Base-by-base conservation (phyloP, 345 rosid genomes). In the Euphorbia pulcherrima region DNA sequence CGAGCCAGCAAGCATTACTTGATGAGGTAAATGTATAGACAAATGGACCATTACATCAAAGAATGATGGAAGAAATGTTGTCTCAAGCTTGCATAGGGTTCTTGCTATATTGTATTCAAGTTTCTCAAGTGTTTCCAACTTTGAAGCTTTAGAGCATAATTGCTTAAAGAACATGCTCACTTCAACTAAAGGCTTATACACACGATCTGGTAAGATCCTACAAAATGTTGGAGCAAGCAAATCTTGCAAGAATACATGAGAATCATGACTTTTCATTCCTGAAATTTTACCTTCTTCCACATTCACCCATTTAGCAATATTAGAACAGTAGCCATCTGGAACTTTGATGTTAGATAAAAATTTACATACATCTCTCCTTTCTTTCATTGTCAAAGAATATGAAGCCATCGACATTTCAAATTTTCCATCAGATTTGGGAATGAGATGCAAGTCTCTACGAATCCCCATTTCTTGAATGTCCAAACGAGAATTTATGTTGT, bases 31-130 rank as follows among this genome's bases (percentile, higher is more conserved):
- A n/a, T n/a, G n/a, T n/a, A 23, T 68, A 52, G 30, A 9, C 6
- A 68, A 54, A 6, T 74, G 73, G 0, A 21, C 64, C 69, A 68
- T 68, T 5, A 62, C n/a, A 21, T 74, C 40, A 44, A 68, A 68
- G 23, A 68, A 74, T 0, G 59, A 2, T 0, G 65, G 33, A 17
- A 39, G 69, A 68, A 62, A 68, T 0, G 20, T 27, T 18, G 26
- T 23, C 5, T 74, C 41, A 8, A 74, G 21, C 18, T 62, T 30
- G 10, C 57, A 68, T 1, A 74, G n/a, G 0, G 21, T 74, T 13
- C 1, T 12, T 3, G 7, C 13, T 24, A 68, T 21, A 1, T 54
- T 39, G 3, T 10, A 3, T 35, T 74, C 29, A 0, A 68, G 10
- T 21, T 4, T 10, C 0, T 62, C 52, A 0, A 68, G 30, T 0